Evolutionary conservation across 2,329 filamentous ascomycete species (phyloP), one percentile per base, ranked within the genome.

Genomic region (Cadophora sp.): DNA sequence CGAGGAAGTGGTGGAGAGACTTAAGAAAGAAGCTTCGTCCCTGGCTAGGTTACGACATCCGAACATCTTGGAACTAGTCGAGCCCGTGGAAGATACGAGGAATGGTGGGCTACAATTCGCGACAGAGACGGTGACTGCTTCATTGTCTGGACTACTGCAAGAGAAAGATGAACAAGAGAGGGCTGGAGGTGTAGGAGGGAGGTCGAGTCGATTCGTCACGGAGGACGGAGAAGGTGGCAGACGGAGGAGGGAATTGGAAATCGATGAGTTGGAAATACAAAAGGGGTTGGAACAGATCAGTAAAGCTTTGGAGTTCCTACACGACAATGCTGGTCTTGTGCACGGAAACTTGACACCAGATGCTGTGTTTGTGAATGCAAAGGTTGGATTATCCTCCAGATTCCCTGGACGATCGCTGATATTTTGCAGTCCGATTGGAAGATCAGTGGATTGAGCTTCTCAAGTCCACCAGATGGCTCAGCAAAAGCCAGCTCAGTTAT

Each of bases 191-290:
- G 85, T 87, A 0, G 88, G 90, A 50, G 89, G 92, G 12, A 85
- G 93, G 69, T 84, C 89, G 4, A 94, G 92, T 78, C 90, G 93
- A 73, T 96, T 90, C 80, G 91, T 96, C 65, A 89, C 92, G 1
- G 93, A 96, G 76, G 91, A 94, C 73, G 84, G 90, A 0, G 91
- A 94, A 73, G 92, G 92, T 43, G 88, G 88, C 61, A 85, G 89
- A 72, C 86, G 89, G 74, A 85, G 93, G 75, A 86, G 92, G 74
- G 94, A 98, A 76, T 80, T 97, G 16, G 95, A 98, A 79, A 93
- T 99, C 70, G 96, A 99, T 77, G 96, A 98, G 81, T 83, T 99
- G 68, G 96, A 99, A 80, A 97, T 98, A 75, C 96, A 99, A 79
- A 99, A 99, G 80, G 96, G 96, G 0, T 80, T 99, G 71, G 82